Evolutionary conservation across 2,329 filamentous ascomycete species (phyloP), one percentile per base, ranked within the genome.

Genomic region (Fusarium sp.): DNA sequence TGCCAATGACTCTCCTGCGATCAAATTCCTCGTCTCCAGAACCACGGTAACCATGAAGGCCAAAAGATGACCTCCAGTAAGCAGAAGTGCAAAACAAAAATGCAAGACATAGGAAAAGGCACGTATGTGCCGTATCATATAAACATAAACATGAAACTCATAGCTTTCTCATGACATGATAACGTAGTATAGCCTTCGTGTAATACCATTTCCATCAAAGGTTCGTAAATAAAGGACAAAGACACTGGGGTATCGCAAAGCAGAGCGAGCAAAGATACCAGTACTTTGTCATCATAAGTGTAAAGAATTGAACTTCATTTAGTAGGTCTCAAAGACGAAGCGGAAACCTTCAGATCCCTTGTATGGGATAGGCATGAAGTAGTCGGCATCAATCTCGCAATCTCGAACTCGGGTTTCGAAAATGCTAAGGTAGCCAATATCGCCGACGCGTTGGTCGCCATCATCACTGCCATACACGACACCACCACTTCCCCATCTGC

Each of bases 321-420:
- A 76, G 45, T 69, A 74, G n/a, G 67, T 56, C 51, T 79, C 76
- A 36, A 80, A 72, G 18, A 76, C 65, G 56, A 80, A 73, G 33
- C 77, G 78, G 46, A 80, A 62, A 8, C 76, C 78, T 54, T 79
- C 76, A 20, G 75, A 75, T 50, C 76, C 76, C 76, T 79, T 79
- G 69, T 77, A 79, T 20, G 79, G 78, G 16, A 80, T 77, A 9
- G 79, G 79, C 59, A 81, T 77, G 28, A 80, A 80, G 55, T 77
- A 80, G 54, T 81, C 79, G 23, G 77, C 74, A 16, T 78, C 78
- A 73, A 79, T 75, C 68, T 79, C 74, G 34, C 75, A 77, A 56
- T 80, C 79, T 49, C 72, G 70, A 10, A 75, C 68, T 36, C 75
- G 75, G 13, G 78, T 80, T 59, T 81, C 74, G 44, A 76, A 80